Evolutionary conservation across 2,329 filamentous ascomycete genomes (phyloP), one percentile per base, ranked within the genome.

Genomic region (Aureobasidium sp.): DNA sequence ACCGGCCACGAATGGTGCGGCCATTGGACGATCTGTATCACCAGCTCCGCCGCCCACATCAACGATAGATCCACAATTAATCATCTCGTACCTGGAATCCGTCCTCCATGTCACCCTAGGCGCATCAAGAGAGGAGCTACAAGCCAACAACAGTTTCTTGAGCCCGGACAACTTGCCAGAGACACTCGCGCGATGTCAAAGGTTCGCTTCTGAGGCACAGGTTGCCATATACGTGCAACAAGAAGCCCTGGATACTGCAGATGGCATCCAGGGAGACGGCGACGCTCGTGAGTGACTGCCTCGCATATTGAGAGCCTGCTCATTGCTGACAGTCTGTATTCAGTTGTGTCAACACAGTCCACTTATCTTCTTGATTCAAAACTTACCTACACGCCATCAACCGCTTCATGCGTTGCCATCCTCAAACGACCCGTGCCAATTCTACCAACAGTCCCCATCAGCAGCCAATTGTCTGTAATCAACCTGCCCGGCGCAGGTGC

Each of bases 211-310:
- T 65, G 95, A 99, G 76, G 82, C 88, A 63, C 91, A 96, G 77
- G 86, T 88, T 65, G 91, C 89, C 61, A 80, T 99, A 66, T 97
- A 97, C 76, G 87, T 97, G 66, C 89, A 94, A 73, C 96, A 97
- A 77, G 90, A 93, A 63, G 65, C 72, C 73, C 81, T 60, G 66
- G 79, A 80, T 13, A 76, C 66, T 24, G 44, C 63, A n/a, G 60
- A 64, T 44, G 55, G 46, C 46, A 39, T 59, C 37, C 55, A 63
- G 32, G n/a, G 37, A 12, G 57, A 64, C 26, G 64, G 60, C n/a
- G 64, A 65, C 47, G 44, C 41, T 29, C 26, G 51, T 34, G 20
- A 63, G 57, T 51, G 43, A 17, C 32, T 34, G n/a, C 24, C 36
- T 27, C 7, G 17, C 39, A 17, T 27, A 26, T 4, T 13, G 8